phyloP scores from a whole-genome alignment of 2,329 filamentous ascomycete genomes.

The Acrodontium crateriforme region DNA sequence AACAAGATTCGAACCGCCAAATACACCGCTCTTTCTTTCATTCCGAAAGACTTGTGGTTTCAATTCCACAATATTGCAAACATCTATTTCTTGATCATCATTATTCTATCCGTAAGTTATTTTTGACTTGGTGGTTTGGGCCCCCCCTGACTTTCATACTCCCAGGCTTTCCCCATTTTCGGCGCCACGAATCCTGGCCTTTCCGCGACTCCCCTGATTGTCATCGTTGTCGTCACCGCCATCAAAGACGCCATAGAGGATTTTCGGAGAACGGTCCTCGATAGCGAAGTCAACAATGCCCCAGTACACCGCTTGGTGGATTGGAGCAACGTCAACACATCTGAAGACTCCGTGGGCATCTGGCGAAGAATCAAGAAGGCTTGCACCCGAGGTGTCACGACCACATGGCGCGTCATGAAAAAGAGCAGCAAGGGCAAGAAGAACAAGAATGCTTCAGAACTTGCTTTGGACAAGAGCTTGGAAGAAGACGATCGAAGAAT shows the following conservation, averaged over 20 bases:
- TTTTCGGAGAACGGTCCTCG: constrained; percentile 77
- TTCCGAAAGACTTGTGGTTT: constrained; percentile 93
- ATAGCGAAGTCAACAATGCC: constrained; percentile 91
- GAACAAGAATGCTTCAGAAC: constrained; percentile 28
- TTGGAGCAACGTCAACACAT: constrained; percentile 87
- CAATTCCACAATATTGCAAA: constrained; percentile 99
- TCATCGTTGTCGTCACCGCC: constrained; percentile 77
- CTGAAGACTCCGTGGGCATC: constrained; percentile 66
- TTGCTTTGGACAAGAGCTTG: constrained; percentile 35
- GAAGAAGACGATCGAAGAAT: constrained; percentile 34
- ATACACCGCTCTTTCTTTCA: constrained; percentile 87
- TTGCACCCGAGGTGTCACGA: constrained; percentile 48
- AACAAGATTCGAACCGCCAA: constrained; percentile 98
- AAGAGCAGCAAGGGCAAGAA: constrained; percentile 37
- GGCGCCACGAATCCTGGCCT: constrained; percentile 81
- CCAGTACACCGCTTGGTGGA: constrained; percentile 79
- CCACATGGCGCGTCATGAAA: constrained; percentile 35
- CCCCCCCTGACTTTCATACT: constrained; percentile 3
- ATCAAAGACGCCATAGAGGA: constrained; percentile 95
- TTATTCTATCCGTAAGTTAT: constrained; percentile 75
- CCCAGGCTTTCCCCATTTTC: constrained; percentile 89
- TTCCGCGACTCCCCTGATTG: constrained; percentile 80
- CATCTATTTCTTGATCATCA: constrained; percentile 92
- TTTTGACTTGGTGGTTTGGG: neutral
- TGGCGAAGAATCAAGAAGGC: constrained; percentile 92